A percentile compares a stretch with the other conserved stretches of the same genome.
phyloP scores from a whole-genome alignment of 2,329 filamentous ascomycete genomes.

The Karstenula rhodostoma region DNA sequence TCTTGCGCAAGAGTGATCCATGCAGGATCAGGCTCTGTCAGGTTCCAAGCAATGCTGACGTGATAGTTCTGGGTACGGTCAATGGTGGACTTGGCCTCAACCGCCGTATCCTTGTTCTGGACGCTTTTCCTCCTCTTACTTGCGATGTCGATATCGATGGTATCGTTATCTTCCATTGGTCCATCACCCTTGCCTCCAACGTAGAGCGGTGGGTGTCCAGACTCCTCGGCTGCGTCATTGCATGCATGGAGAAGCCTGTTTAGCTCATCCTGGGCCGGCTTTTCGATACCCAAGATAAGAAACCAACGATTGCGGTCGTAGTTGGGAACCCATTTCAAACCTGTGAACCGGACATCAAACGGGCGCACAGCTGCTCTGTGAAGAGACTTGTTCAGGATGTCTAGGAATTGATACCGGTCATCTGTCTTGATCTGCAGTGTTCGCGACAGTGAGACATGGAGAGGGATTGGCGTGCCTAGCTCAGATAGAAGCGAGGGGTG shows the following conservation, averaged over 20 bases:
- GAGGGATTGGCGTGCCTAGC: conserved; percentile 76
- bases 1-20: conserved; percentile 34
- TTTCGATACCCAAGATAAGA: conserved; percentile 73
- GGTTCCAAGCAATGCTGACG: conserved; percentile 85
- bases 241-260: conserved; percentile 68
- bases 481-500: conserved; percentile 79
- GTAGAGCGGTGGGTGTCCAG: conserved; percentile 78
- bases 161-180: conserved; percentile 31
- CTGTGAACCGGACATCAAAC: conserved; percentile 57
- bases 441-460: conserved; percentile 91
- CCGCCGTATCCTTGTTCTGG: conserved; percentile 8
- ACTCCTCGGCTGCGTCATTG: conserved; percentile 68
- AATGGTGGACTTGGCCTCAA: conserved; percentile 5
- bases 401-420: conserved; percentile 74
- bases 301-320: conserved; percentile 78
- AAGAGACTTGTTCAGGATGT: conserved; percentile 58
- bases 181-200: conserved; percentile 42
- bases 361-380: conserved; percentile 58
- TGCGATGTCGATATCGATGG: conserved; percentile 17
- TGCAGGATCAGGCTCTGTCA: conserved; percentile 38
- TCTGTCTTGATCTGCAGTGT: conserved; percentile 77
- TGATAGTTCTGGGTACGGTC: conserved; percentile 74
- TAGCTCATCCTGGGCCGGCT: conserved; percentile 46
- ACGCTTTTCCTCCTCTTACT: conserved; percentile 27
- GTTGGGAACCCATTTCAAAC: conserved; percentile 72